Evolutionary conservation across 345 rosid species (phyloP).

Genomic region (Psidium guajava): DNA sequence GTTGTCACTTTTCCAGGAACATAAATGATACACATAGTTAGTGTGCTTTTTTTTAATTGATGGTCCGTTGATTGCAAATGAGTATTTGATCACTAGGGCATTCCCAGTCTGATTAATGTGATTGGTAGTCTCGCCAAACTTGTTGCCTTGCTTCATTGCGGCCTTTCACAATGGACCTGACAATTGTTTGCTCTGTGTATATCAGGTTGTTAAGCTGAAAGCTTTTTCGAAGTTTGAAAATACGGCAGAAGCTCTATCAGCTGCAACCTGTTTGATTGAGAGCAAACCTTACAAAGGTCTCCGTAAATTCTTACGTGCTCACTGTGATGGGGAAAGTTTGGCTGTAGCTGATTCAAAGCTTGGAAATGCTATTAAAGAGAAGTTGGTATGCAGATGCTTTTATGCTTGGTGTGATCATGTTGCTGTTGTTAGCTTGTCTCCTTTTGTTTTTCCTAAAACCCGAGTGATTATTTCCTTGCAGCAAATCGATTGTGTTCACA

Average conservation of each 20-base stretch:
- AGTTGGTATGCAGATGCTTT: conserved; percentile 35
- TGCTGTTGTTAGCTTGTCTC: background rate
- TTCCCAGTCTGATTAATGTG: background rate
- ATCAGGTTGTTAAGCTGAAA: conserved; percentile 66
- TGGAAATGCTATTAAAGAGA: conserved; percentile 85
- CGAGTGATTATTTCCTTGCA: conserved; percentile 12
- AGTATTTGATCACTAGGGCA: background rate
- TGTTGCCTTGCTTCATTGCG: background rate
- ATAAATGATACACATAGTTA: background rate
- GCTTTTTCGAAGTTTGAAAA: conserved; percentile 88
- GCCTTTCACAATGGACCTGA: background rate
- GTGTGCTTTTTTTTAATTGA: background rate
- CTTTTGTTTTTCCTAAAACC: background rate
- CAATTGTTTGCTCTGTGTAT: background rate
- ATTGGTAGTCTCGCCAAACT: background rate
- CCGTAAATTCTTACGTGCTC: conserved; percentile 60
- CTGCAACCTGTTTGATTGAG: conserved; percentile 58
- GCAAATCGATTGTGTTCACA: conserved; percentile 94
- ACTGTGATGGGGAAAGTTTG: conserved; percentile 58
- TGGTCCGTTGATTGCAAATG: background rate
- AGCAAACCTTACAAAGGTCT: conserved; percentile 68
- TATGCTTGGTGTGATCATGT: background rate
- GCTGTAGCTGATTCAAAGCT: conserved; percentile 92
- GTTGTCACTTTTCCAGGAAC: background rate
- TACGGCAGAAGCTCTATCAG: conserved; percentile 79